These are phyloP conservation scores for Fusarium keratoplasticum DNA, from an alignment of 2,329 filamentous ascomycete genomes.

Conservation along the genomic window DNA sequence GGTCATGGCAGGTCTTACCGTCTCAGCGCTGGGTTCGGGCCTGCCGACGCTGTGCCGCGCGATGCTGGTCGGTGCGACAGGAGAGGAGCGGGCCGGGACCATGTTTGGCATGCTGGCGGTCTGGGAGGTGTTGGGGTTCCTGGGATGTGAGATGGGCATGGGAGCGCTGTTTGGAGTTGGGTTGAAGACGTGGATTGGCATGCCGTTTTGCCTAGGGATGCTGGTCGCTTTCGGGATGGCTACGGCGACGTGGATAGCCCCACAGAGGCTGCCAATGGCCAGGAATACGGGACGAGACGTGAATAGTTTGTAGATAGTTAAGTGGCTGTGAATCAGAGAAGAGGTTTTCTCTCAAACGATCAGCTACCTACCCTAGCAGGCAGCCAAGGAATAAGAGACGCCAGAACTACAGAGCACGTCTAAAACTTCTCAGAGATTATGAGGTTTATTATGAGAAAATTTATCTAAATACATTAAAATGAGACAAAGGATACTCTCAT, in stretches of 20 bases:
- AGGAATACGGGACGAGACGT: background rate
- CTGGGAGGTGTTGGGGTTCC: conserved; percentile 40
- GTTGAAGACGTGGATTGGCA: conserved; percentile 38
- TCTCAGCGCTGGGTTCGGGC: conserved; percentile 42
- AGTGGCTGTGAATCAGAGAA: background rate
- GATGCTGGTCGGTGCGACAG: conserved; percentile 33
- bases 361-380: background rate
- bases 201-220: conserved; percentile 39
- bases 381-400: background rate
- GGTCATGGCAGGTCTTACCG: conserved; percentile 34
- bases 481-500: background rate
- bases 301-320: background rate
- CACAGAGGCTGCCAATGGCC: background rate
- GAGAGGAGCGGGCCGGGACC: conserved; percentile 32
- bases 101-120: conserved; percentile 41
- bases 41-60: conserved; percentile 41
- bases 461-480: background rate
- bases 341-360: background rate
- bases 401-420: background rate
- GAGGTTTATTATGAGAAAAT: background rate
- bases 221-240: conserved; percentile 22
- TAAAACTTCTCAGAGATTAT: background rate
- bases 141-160: conserved; percentile 35
- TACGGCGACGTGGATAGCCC: conserved; percentile 26
- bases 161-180: conserved; percentile 42